Evolutionary conservation across 2,329 filamentous ascomycete species (phyloP).

Genomic region (Mariannaea sp.): DNA sequence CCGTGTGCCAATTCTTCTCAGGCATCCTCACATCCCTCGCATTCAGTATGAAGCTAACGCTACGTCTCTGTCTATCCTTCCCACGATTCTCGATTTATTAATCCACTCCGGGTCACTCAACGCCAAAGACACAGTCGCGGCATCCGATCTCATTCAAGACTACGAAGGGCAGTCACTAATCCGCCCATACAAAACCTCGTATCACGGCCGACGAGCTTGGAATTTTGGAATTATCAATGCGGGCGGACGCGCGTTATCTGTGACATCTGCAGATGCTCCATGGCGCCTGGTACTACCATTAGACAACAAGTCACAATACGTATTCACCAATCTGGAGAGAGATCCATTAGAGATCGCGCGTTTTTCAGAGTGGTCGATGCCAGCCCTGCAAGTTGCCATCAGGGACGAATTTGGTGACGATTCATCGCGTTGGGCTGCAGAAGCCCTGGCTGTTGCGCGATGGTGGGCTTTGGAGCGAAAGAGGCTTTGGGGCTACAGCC

Average conservation of each 20-base stretch:
- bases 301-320: conserved; percentile 40
- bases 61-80: conserved; percentile 42
- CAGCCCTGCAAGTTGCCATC: conserved; percentile 29
- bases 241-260: conserved; percentile 41
- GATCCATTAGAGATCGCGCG: conserved; percentile 40
- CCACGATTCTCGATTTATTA: conserved; percentile 44
- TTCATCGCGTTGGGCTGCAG: conserved; percentile 39
- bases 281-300: conserved; percentile 42
- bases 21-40: conserved; percentile 41
- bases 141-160: conserved; percentile 38
- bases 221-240: conserved; percentile 45
- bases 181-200: conserved; percentile 34
- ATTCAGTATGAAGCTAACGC: conserved; percentile 41
- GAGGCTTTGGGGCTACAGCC: conserved; percentile 26
- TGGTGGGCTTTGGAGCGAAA: conserved; percentile 35
- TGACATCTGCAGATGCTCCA: conserved; percentile 40
- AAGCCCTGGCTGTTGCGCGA: conserved; percentile 31
- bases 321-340: conserved; percentile 37
- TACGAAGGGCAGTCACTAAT: conserved; percentile 45
- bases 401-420: conserved; percentile 25
- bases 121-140: conserved; percentile 32
- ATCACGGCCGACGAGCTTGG: conserved; percentile 39
- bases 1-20: conserved; percentile 41
- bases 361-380: conserved; percentile 36
- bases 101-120: conserved; percentile 42